These are phyloP conservation scores for Coniosporium apollinis DNA, from an alignment of 495 filamentous ascomycete genomes.

Conservation along the genomic window DNA sequence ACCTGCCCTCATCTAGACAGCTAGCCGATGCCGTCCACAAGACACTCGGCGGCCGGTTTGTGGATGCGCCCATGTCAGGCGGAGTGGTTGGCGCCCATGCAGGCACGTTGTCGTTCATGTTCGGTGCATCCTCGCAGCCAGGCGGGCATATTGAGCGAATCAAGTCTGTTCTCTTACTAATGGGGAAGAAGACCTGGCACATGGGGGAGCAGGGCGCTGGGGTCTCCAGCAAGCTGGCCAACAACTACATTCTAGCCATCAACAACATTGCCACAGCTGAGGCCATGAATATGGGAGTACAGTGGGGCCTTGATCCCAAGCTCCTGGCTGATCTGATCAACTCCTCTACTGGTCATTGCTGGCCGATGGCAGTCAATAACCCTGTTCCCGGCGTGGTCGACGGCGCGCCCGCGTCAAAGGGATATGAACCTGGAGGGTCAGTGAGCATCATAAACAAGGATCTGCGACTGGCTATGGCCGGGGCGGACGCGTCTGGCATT, in stretches of 20 bases:
- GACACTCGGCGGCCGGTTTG: neutral
- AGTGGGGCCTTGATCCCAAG: constrained; percentile 68
- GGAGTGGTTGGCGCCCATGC: constrained; percentile 31
- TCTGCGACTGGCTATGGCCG: constrained; percentile 21
- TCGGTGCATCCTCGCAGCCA: constrained; percentile 46
- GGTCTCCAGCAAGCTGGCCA: constrained; percentile 72
- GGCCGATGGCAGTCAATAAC: constrained; percentile 87
- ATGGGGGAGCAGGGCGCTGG: constrained; percentile 67
- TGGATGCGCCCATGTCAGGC: constrained; percentile 23
- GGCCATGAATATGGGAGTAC: constrained; percentile 81
- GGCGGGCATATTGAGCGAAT: constrained; percentile 33
- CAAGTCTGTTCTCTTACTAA: constrained; percentile 46
- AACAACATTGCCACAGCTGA: constrained; percentile 87
- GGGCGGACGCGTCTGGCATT: constrained; percentile 17
- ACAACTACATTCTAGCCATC: constrained; percentile 84
- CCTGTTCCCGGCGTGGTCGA: constrained; percentile 74
- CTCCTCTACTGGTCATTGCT: constrained; percentile 70
- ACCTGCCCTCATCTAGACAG: constrained; percentile 3
- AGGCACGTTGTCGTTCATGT: constrained; percentile 47
- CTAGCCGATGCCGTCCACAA: neutral
- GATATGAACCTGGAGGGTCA: constrained; percentile 71
- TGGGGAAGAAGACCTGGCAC: constrained; percentile 72
- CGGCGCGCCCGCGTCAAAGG: constrained; percentile 50
- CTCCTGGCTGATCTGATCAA: constrained; percentile 69
- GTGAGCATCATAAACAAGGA: constrained; percentile 68